These are phyloP conservation scores for Fragaria nilgerrensis DNA, from an alignment of 306 rosid species.

Conservation along the genomic window DNA sequence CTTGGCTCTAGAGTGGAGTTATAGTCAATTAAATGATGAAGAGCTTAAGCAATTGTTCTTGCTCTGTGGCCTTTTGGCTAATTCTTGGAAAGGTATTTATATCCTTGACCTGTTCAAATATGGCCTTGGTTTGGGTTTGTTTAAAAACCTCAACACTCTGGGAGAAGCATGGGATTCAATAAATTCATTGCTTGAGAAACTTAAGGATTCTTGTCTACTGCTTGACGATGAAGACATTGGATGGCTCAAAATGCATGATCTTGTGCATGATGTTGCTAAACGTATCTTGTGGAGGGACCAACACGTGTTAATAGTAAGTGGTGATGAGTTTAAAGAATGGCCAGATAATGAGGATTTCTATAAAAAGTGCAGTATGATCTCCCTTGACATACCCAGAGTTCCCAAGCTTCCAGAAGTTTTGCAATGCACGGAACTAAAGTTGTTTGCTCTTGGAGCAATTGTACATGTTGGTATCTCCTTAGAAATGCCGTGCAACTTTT, in stretches of 20 bases:
- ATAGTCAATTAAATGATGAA: background rate
- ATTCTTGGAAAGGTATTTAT: fast-evolving
- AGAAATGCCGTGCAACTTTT: background rate
- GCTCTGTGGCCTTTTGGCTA: background rate
- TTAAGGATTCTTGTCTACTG: background rate
- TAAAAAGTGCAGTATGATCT: background rate
- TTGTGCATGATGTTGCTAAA: background rate
- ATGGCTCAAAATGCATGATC: constrained; percentile 2
- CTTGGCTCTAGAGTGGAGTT: background rate
- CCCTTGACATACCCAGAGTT: background rate
- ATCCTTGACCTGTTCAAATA: background rate
- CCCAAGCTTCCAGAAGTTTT: constrained; percentile 8
- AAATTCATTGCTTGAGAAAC: background rate
- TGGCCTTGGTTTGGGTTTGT: background rate
- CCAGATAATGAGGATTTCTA: background rate
- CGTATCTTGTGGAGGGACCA: background rate
- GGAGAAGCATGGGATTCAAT: background rate
- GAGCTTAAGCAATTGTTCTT: background rate
- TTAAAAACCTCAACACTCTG: background rate
- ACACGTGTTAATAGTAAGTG: background rate
- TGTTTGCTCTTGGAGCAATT: background rate
- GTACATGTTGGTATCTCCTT: too few species aligned
- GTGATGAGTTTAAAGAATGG: background rate
- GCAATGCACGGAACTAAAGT: background rate
- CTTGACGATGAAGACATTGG: background rate